phyloP scores from a whole-genome alignment of 441 rosid species.

The Isatis lusitanica region DNA sequence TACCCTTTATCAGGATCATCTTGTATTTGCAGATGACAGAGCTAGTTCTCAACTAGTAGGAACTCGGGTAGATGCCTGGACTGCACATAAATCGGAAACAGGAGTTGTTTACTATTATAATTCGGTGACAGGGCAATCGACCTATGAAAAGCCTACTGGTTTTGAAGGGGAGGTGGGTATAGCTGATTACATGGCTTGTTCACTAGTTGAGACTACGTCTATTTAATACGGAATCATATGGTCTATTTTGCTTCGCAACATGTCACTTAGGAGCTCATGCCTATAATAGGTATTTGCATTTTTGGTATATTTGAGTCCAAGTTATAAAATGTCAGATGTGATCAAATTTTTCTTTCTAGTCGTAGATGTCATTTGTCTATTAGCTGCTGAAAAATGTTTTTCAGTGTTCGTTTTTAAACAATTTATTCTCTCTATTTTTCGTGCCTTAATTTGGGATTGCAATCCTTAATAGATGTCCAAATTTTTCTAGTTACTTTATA shows the following conservation, averaged over 20 bases:
- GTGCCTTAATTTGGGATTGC: conserved; percentile 3
- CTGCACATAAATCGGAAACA: conserved; percentile 86
- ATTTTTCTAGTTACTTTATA: neutral
- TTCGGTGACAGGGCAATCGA: conserved; percentile 81
- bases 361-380: neutral
- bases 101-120: conserved; percentile 90
- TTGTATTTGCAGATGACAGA: conserved; percentile 58
- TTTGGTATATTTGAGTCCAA: neutral
- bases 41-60: conserved; percentile 45
- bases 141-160: conserved; percentile 87
- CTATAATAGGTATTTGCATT: neutral
- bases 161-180: conserved; percentile 75
- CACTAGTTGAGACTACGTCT: conserved; percentile 10
- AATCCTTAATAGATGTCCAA: neutral
- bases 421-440: neutral
- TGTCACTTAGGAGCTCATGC: conserved; percentile 2
- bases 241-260: neutral
- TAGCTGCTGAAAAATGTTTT: conserved; percentile 2
- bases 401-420: neutral
- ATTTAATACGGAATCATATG: neutral
- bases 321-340: neutral
- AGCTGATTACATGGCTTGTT: conserved; percentile 26
- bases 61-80: conserved; percentile 76
- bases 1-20: conserved; percentile 40
- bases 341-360: neutral